Conservation (phyloP, 306 rosid genomes). For the Prunus campanulata region DNA sequence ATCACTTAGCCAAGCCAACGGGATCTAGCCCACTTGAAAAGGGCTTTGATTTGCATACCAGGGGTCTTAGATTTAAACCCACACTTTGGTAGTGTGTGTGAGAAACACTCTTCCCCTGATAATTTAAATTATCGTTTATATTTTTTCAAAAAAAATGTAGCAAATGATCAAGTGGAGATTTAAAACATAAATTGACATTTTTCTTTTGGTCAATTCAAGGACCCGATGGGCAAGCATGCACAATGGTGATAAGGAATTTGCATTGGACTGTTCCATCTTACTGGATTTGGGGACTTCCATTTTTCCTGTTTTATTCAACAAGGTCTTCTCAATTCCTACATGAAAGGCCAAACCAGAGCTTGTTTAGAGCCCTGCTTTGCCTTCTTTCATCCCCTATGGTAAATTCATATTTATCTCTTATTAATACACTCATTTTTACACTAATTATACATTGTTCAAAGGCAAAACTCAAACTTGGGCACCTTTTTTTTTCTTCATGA, state of each 20-base stretch:
- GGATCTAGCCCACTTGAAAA: too few species aligned
- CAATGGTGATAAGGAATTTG: slow-evolving; percentile 57
- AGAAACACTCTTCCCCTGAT: too few species aligned
- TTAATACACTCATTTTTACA: neutral
- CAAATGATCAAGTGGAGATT: neutral
- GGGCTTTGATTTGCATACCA: too few species aligned
- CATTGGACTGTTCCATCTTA: slow-evolving; percentile 67
- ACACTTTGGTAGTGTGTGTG: too few species aligned
- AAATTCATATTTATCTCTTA: neutral
- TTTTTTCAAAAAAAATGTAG: neutral
- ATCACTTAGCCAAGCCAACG: too few species aligned
- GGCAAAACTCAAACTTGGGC: neutral
- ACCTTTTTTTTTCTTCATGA: neutral
- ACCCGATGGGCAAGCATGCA: slow-evolving; percentile 49
- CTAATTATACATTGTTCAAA: neutral
- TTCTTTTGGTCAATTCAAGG: slow-evolving; percentile 15
- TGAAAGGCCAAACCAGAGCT: slow-evolving; percentile 50
- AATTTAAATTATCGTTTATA: too few species aligned
- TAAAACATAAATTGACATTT: neutral
- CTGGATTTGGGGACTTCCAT: slow-evolving; percentile 67
- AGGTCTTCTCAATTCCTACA: slow-evolving; percentile 62
- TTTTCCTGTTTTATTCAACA: slow-evolving; percentile 60
- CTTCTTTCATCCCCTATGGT: slow-evolving; percentile 54
- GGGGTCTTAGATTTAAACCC: rapidly evolving
- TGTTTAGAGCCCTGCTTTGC: slow-evolving; percentile 36